These are phyloP conservation scores for Fusarium chaquense DNA, from an alignment of 2,329 filamentous ascomycete genomes.

Conservation along the genomic window DNA sequence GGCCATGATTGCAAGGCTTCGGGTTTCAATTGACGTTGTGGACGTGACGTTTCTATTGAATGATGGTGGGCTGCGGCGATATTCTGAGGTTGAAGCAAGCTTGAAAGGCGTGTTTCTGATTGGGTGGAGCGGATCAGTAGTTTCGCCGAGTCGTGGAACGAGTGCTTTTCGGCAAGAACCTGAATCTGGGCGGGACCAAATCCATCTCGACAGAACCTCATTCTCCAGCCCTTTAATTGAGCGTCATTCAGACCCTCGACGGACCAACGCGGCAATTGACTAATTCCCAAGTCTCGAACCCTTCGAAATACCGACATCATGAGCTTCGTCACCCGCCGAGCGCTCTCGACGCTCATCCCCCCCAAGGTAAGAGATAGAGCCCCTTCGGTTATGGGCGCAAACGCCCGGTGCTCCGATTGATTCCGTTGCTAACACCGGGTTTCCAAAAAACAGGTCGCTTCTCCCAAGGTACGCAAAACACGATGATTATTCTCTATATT, in stretches of 20 bases:
- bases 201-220: slow-evolving; percentile 46
- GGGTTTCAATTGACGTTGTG: slow-evolving; percentile 45
- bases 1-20: slow-evolving; percentile 66
- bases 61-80: slow-evolving; percentile 48
- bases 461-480: slow-evolving; percentile 75
- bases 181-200: slow-evolving; percentile 46
- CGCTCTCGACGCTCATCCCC: slow-evolving; percentile 97
- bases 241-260: slow-evolving; percentile 50
- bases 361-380: slow-evolving; percentile 81
- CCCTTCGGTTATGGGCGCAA: slow-evolving; percentile 46
- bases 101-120: slow-evolving; percentile 53
- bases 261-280: slow-evolving; percentile 49
- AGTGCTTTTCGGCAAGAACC: slow-evolving; percentile 63
- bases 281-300: slow-evolving; percentile 43
- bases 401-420: slow-evolving; percentile 46
- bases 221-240: slow-evolving; percentile 52
- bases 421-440: slow-evolving; percentile 55
- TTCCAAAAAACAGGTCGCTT: slow-evolving; percentile 72
- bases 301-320: slow-evolving; percentile 69
- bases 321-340: slow-evolving; percentile 92
- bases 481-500: slow-evolving; percentile 12
- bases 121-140: slow-evolving; percentile 57
- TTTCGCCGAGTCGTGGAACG: slow-evolving; percentile 56
- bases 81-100: slow-evolving; percentile 47
- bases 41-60: slow-evolving; percentile 38